A percentile compares a stretch with the other conserved stretches of the same genome.
These are phyloP conservation scores for Endotrypanum monterogeii DNA, from an alignment of 208 protist genomes.

Conservation along the genomic window DNA sequence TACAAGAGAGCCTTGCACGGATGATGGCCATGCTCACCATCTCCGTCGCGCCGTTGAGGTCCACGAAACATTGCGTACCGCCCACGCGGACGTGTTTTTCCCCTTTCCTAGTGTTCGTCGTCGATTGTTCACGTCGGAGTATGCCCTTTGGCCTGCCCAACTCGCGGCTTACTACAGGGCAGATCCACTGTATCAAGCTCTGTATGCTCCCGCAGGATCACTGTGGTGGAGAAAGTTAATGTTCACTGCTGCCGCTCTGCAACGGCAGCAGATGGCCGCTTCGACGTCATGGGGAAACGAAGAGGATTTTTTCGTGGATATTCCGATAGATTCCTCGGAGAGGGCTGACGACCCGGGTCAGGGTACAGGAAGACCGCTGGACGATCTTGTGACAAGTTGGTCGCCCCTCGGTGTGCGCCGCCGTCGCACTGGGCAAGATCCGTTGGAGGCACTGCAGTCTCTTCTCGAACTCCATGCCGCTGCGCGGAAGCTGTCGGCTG, in stretches of 20 bases:
- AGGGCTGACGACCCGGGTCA: neutral
- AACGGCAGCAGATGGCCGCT: neutral
- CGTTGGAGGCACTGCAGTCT: slow-evolving; percentile 57
- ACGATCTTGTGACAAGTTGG: slow-evolving; percentile 14
- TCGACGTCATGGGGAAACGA: neutral
- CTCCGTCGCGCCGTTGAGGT: slow-evolving; percentile 36
- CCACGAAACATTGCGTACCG: slow-evolving; percentile 43
- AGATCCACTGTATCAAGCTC: slow-evolving; percentile 56
- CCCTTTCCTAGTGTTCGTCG: slow-evolving; percentile 69
- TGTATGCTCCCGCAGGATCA: slow-evolving; percentile 26
- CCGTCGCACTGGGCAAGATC: slow-evolving; percentile 40
- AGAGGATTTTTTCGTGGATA: slow-evolving; percentile 10
- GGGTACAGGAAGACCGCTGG: neutral
- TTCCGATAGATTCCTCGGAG: neutral
- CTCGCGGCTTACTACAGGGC: slow-evolving; percentile 47
- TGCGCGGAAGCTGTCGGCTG: too few relatives aligned
- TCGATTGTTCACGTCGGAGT: slow-evolving; percentile 74
- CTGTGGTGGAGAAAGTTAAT: slow-evolving; percentile 16
- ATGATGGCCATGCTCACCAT: neutral
- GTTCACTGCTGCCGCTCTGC: neutral
- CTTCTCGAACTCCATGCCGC: slow-evolving; percentile 30
- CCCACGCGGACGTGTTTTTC: slow-evolving; percentile 77
- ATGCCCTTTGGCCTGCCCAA: slow-evolving; percentile 50
- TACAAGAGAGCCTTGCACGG: neutral
- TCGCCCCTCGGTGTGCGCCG: slow-evolving; percentile 42